These are phyloP conservation scores for Neurospora sp. DNA, from an alignment of 495 filamentous ascomycete genomes.

Conservation along the genomic window DNA sequence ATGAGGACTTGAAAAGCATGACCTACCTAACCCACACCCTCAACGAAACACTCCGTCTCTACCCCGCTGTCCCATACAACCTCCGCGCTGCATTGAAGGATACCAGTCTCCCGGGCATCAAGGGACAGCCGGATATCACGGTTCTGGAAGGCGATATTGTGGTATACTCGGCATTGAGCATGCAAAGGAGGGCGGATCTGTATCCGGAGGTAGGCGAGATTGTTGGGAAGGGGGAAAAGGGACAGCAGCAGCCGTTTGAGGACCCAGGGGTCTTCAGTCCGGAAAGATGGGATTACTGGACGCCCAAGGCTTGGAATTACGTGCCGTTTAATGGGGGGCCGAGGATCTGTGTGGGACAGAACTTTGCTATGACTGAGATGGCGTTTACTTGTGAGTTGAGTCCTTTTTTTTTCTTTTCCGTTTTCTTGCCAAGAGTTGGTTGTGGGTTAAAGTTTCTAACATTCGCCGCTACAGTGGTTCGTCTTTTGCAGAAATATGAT, in stretches of 20 bases:
- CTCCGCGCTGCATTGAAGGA: constrained; percentile 33
- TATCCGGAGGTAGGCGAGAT: constrained; percentile 30
- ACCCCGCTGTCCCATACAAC: constrained; percentile 44
- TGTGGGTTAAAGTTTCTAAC: background rate
- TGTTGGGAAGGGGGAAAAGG: background rate
- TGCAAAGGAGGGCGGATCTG: constrained; percentile 45
- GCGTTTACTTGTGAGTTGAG: constrained; percentile 31
- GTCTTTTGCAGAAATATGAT: constrained; percentile 53
- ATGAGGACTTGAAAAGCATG: constrained; percentile 30
- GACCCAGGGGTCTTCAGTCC: constrained; percentile 45
- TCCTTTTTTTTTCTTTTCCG: constrained; percentile 7
- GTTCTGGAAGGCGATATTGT: constrained; percentile 31
- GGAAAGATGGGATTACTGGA: constrained; percentile 43
- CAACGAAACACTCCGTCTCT: constrained; percentile 40
- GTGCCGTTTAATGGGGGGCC: constrained; percentile 54
- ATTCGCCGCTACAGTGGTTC: constrained; percentile 26
- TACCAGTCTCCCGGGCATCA: constrained; percentile 13
- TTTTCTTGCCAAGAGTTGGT: background rate
- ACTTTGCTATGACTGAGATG: constrained; percentile 50
- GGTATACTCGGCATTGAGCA: constrained; percentile 32
- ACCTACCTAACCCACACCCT: constrained; percentile 31
- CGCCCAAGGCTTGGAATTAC: constrained; percentile 51
- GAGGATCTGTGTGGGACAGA: constrained; percentile 40
- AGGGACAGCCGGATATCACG: constrained; percentile 20
- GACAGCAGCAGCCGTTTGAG: constrained; percentile 13